Base-by-base conservation (phyloP, 345 rosid species). In the Trapa bicornis region DNA sequence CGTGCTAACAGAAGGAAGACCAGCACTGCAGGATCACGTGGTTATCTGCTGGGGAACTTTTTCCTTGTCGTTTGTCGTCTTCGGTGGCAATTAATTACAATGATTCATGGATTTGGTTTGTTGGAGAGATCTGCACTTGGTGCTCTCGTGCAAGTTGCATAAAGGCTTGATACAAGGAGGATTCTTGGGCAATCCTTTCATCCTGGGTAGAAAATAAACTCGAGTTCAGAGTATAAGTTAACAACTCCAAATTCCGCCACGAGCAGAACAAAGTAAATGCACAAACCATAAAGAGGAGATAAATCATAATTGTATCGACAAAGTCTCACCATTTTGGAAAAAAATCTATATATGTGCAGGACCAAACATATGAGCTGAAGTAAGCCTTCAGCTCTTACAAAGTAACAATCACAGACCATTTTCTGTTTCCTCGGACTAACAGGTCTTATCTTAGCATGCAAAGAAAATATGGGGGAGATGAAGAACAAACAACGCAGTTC, bases 401-500 rank as follows among this genome's bases (percentile, higher is more conserved):
- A 8, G 16, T 58, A 22, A 22, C 29, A 22, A 22, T 58, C 63
- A 11, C 37, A 58, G 63, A 58, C 36, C 37, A 58, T 35, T 35
- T 29, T 35, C 4, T 33, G 33, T 58, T 22, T 54, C 63, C 38
- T 33, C 38, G 37, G 38, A 58, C 63, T 58, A 33, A 11, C 9
- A 1, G 32, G 32, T 32, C 38, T 58, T 22, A 22, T 22, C 29
- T 22, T 35, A 58, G 12, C 37, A 35, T 35, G 32, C 63, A 58
- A 58, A 12, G 32, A 10, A 58, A 32, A 10, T 7, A 33, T n/a
- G 36, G 38, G 33, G 63, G 12, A 0, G 38, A 58, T 5, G 63
- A 35, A 32, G 38, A 58, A 32, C 1, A 32, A 58, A 58, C 63
- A 73, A 66, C 65, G 75, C 50, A 68, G 82, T 80, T 78, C 80